A percentile compares a stretch with the other conserved stretches of the same genome.
These are phyloP conservation scores for Vitis labrusca DNA, from an alignment of 164 flowering plant genomes.

Conservation along the genomic window DNA sequence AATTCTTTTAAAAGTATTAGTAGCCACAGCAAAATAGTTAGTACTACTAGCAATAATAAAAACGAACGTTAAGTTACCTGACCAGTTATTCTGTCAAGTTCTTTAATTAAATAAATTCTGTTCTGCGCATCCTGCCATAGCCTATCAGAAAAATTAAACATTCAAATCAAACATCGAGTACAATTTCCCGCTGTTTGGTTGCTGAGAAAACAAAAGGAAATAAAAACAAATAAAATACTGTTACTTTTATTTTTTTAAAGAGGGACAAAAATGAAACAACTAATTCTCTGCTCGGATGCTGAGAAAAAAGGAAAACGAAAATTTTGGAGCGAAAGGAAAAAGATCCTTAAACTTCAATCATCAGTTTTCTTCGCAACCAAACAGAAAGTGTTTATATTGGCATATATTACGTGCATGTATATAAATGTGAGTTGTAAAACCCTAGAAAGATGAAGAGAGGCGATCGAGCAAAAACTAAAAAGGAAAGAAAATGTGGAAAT, in stretches of 20 bases:
- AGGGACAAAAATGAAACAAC: neutral
- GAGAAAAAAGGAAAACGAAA: neutral
- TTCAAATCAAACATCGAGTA: neutral
- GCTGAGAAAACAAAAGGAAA: no score
- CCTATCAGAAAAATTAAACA: constrained; percentile 31
- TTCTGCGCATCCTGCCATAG: constrained; percentile 92
- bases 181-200: no score
- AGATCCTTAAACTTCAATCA: no score
- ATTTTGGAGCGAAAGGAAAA: neutral
- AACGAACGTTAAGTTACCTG: constrained; percentile 43
- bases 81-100: constrained; percentile 88
- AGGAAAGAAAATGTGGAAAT: neutral
- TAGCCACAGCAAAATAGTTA: neutral
- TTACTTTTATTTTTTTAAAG: no score
- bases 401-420: no score
- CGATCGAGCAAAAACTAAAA: neutral
- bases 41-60: neutral
- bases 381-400: no score
- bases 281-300: neutral
- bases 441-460: neutral
- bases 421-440: no score
- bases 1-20: neutral
- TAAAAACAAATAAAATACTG: no score
- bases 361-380: neutral
- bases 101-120: constrained; percentile 75